These are phyloP conservation scores for Pholiota conissans DNA, from an alignment of 768 basidiomycete species.

Conservation along the genomic window DNA sequence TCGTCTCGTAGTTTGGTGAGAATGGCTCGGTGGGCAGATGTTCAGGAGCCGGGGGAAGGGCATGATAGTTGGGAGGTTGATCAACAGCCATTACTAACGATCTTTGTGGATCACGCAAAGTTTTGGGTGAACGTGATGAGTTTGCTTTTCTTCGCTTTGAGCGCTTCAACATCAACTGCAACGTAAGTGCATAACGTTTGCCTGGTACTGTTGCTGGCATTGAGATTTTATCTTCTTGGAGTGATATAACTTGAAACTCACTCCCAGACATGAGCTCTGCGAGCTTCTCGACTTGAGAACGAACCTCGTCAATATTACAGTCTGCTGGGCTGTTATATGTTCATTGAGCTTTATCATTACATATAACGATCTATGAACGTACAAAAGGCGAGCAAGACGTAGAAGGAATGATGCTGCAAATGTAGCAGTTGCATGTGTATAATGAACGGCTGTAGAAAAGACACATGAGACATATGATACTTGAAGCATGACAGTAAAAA, in stretches of 20 bases:
- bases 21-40: constrained; percentile 49
- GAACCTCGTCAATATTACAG: constrained; percentile 73
- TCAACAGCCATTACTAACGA: constrained; percentile 48
- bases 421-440: constrained; percentile 90
- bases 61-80: constrained; percentile 26
- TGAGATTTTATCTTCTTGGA: neutral
- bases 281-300: constrained; percentile 76
- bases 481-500: neutral
- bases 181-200: constrained; percentile 86
- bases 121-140: constrained; percentile 62
- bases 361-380: constrained; percentile 28
- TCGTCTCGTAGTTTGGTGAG: constrained; percentile 57
- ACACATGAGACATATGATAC: constrained; percentile 7
- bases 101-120: constrained; percentile 54
- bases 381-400: constrained; percentile 87
- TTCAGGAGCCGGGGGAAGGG: constrained; percentile 30
- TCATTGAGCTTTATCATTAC: neutral
- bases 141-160: constrained; percentile 59
- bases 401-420: constrained; percentile 91
- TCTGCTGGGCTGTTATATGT: constrained; percentile 65
- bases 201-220: constrained; percentile 69
- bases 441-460: constrained; percentile 67
- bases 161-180: constrained; percentile 87
- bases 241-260: constrained; percentile 34
- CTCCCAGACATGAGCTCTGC: constrained; percentile 77